These are phyloP conservation scores for Rhizophagus prolifer DNA, from an alignment of 192 early-diverging fungal species.

Conservation along the genomic window DNA sequence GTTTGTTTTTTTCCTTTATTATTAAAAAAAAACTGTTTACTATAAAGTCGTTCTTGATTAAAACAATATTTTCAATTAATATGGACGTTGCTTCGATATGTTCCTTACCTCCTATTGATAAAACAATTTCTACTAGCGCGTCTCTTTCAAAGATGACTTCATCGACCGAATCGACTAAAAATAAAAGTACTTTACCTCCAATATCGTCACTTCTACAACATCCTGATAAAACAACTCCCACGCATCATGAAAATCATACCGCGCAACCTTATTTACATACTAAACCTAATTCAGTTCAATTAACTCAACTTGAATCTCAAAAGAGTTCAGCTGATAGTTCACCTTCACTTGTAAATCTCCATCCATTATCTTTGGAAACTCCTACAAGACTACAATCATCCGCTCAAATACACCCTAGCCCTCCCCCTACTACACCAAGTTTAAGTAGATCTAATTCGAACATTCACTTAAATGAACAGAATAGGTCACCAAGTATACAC, in stretches of 20 bases:
- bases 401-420: not conserved
- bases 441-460: not conserved
- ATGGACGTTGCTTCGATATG: slow-evolving; percentile 13
- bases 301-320: not conserved
- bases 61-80: not conserved
- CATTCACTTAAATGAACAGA: not conserved
- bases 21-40: too few species aligned
- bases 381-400: not conserved
- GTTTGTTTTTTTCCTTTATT: not conserved
- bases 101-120: not conserved
- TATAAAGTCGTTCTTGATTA: not conserved
- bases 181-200: not conserved
- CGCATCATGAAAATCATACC: not conserved
- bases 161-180: not conserved
- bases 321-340: not conserved
- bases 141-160: not conserved
- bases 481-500: not conserved
- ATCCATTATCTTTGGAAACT: not conserved
- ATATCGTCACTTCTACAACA: not conserved
- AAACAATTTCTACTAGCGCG: not conserved
- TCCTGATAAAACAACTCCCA: not conserved
- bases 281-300: not conserved
- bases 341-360: not conserved
- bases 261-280: not conserved
- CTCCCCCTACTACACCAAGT: not conserved